Evolutionary conservation across 2,329 filamentous ascomycete genomes (phyloP).

Genomic region (Monosporascus sp.): DNA sequence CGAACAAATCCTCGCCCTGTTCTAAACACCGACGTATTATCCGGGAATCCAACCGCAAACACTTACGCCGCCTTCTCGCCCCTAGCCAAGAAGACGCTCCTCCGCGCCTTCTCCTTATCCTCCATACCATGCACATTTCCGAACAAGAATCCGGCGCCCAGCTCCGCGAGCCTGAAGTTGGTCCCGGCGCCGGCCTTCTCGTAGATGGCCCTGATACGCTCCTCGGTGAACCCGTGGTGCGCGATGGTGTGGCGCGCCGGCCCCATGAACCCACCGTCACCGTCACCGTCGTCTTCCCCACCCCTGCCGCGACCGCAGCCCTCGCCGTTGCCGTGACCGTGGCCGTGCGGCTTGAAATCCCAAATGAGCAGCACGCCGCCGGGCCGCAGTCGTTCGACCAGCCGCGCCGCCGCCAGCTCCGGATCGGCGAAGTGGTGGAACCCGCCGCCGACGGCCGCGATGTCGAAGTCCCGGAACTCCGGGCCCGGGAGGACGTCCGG

Average conservation of each 20-base stretch:
- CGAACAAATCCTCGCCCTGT: too few species aligned
- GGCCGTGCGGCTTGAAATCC: conserved; percentile 57
- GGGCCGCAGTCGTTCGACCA: conserved; percentile 57
- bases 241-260: conserved; percentile 46
- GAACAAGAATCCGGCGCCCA: conserved; percentile 47
- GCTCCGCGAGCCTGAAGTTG: conserved; percentile 51
- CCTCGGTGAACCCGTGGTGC: conserved; percentile 61
- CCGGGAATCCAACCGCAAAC: neutral
- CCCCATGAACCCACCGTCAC: neutral
- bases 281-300: conserved; percentile 1
- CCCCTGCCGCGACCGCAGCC: neutral
- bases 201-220: conserved; percentile 56
- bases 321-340: conserved; percentile 16
- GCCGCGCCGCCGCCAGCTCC: conserved; percentile 48
- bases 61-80: conserved; percentile 32
- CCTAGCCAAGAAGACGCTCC: conserved; percentile 42
- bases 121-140: conserved; percentile 15
- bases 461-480: conserved; percentile 65
- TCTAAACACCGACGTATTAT: too few species aligned
- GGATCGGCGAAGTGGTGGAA: conserved; percentile 67
- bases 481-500: conserved; percentile 52
- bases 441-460: conserved; percentile 57
- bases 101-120: conserved; percentile 27
- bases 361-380: conserved; percentile 64
- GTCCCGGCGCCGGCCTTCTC: conserved; percentile 53